Percentiles rank a stretch among this genome's conserved stretches.
These are phyloP conservation scores for Candida sakaeoensis DNA, from an alignment of 805 yeast species.

Conservation along the genomic window DNA sequence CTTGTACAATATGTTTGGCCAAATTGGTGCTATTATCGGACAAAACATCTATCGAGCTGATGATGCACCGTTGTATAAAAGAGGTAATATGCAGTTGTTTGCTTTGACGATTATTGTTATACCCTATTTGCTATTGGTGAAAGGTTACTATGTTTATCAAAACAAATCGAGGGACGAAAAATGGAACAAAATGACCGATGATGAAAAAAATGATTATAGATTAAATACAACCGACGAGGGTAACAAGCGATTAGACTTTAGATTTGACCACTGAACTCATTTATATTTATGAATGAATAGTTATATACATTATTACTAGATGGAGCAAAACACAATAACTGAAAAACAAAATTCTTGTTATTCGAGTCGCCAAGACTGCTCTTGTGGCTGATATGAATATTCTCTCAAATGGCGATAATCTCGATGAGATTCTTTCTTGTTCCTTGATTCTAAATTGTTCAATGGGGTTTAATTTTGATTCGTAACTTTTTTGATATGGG, in stretches of 20 bases:
- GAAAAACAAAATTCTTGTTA: constrained; percentile 69
- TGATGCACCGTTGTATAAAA: constrained; percentile 57
- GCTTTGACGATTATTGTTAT: constrained; percentile 31
- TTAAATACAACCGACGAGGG: constrained; percentile 49
- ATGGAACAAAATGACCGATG: constrained; percentile 50
- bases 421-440: constrained; percentile 67
- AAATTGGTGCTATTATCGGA: constrained; percentile 50
- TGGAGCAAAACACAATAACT: constrained; percentile 75
- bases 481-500: constrained; percentile 60
- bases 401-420: constrained; percentile 74
- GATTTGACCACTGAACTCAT: constrained; percentile 27
- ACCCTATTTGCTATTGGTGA: constrained; percentile 23
- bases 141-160: constrained; percentile 36
- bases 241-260: constrained; percentile 52
- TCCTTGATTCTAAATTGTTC: constrained; percentile 78
- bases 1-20: constrained; percentile 60
- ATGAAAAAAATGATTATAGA: constrained; percentile 49
- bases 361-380: constrained; percentile 68
- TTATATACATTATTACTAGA: constrained; percentile 62
- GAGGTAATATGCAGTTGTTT: constrained; percentile 50
- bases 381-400: constrained; percentile 70
- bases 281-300: constrained; percentile 14
- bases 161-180: constrained; percentile 40
- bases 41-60: constrained; percentile 53
- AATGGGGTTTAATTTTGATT: constrained; percentile 76